Percentiles rank a stretch among this genome's conserved stretches.
Conservation (phyloP, 305 asterid genomes). For the Fraxinus greggii region DNA sequence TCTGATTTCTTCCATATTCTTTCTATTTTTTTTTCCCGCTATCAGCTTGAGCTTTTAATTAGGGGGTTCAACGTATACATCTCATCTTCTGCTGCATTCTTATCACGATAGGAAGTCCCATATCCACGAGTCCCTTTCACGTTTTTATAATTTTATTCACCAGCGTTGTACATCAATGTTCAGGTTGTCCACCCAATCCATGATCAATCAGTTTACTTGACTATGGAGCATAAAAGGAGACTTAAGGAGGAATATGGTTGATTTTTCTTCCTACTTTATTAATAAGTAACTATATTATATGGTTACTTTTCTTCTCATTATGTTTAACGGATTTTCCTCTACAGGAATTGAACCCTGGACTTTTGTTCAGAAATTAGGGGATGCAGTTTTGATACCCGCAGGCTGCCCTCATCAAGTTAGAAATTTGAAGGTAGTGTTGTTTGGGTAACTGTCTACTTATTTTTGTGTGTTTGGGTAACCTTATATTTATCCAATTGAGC, state of each 20-base stretch:
- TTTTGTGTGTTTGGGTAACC: background rate
- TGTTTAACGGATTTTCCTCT: background rate
- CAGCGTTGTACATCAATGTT: background rate
- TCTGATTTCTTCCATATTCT: background rate
- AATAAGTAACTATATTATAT: background rate
- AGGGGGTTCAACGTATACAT: background rate
- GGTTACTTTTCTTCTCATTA: background rate
- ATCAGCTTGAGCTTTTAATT: background rate
- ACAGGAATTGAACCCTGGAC: constrained; percentile 72
- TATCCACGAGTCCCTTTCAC: background rate
- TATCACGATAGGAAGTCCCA: background rate
- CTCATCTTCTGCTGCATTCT: background rate
- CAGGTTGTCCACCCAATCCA: constrained; percentile 72
- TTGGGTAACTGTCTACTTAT: background rate
- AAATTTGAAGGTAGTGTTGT: constrained; percentile 49
- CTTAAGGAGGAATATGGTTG: constrained; percentile 69
- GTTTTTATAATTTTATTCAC: background rate
- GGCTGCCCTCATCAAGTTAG: constrained; percentile 76
- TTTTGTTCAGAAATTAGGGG: constrained; percentile 59
- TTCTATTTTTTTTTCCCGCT: background rate
- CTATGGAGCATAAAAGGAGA: constrained; percentile 49
- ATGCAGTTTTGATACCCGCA: constrained; percentile 65
- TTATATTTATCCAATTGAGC: background rate
- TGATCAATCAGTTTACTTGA: constrained; percentile 63
- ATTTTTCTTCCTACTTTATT: constrained; percentile 3